phyloP scores from a whole-genome alignment of 768 basidiomycete genomes.

The Kwoniella heveanensis region DNA sequence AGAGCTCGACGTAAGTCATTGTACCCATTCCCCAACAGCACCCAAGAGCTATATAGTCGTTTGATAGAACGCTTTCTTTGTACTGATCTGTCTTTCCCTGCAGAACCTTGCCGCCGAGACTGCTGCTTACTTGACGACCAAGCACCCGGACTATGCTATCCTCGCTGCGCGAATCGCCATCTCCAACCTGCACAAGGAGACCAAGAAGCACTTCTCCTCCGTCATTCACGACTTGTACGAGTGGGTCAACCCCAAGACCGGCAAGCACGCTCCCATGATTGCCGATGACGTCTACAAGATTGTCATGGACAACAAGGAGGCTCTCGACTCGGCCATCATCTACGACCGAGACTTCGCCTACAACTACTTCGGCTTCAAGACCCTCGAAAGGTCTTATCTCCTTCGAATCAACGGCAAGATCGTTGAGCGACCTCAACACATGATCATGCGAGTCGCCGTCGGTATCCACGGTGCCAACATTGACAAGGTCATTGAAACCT shows the following conservation, averaged over 20 bases:
- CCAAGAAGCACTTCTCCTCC: slow-evolving; percentile 92
- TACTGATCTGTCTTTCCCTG: not conserved
- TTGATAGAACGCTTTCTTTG: too few species aligned
- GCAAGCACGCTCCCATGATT: slow-evolving; percentile 83
- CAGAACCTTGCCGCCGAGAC: slow-evolving; percentile 97
- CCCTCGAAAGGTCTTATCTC: slow-evolving; percentile 94
- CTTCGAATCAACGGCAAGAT: slow-evolving; percentile 91
- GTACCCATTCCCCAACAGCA: too few species aligned
- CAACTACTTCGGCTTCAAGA: slow-evolving; percentile 99
- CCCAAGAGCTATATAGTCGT: too few species aligned
- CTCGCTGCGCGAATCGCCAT: slow-evolving; percentile 98
- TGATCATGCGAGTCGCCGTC: slow-evolving; percentile 99
- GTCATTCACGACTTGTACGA: slow-evolving; percentile 88
- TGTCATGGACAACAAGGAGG: slow-evolving; percentile 76
- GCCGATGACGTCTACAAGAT: slow-evolving; percentile 80
- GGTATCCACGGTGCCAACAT: slow-evolving; percentile 91
- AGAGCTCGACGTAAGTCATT: slow-evolving; percentile 80
- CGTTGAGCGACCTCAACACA: slow-evolving; percentile 96
- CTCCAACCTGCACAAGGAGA: slow-evolving; percentile 98
- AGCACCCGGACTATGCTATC: slow-evolving; percentile 95
- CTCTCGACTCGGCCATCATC: slow-evolving; percentile 89
- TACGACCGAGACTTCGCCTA: slow-evolving; percentile 98
- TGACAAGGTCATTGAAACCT: slow-evolving; percentile 83
- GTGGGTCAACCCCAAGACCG: slow-evolving; percentile 97
- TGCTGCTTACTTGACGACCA: slow-evolving; percentile 94